phyloP scores from a whole-genome alignment of 768 basidiomycete genomes.

The Phlebiopsis flavidoalba region DNA sequence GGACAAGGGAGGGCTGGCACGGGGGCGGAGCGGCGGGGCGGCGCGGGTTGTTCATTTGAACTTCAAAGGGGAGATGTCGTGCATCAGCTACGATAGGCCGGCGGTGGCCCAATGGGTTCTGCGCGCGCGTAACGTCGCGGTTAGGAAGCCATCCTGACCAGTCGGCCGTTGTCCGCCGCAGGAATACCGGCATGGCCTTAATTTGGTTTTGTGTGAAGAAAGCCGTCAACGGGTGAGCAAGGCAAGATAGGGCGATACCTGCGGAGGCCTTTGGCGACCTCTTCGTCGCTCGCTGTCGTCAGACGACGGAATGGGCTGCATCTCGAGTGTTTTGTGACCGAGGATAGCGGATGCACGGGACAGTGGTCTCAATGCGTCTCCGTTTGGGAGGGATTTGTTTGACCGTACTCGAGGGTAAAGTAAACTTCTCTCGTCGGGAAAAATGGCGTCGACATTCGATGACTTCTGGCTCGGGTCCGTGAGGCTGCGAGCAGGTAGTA shows the following conservation, averaged over 20 bases:
- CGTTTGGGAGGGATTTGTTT: conserved; percentile 15
- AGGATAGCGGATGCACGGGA: neutral
- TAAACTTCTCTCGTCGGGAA: conserved; percentile 30
- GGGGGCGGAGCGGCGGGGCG: conserved; percentile 20
- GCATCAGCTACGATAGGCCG: conserved; percentile 44
- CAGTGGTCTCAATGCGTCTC: conserved; percentile 5
- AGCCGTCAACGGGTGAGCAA: conserved; percentile 13
- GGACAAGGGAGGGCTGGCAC: conserved; percentile 5
- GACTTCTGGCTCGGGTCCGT: conserved; percentile 25
- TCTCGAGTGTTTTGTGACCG: conserved; percentile 2
- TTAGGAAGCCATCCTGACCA: conserved; percentile 50
- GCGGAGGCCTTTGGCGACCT: conserved; percentile 11
- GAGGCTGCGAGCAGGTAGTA: neutral
- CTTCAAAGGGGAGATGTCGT: conserved; percentile 50
- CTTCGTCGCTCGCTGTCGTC: conserved; percentile 40
- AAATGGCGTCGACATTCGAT: conserved; percentile 43
- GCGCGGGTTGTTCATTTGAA: conserved; percentile 19
- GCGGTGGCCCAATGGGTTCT: conserved; percentile 17
- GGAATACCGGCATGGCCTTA: conserved; percentile 7
- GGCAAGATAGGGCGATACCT: conserved; percentile 12
- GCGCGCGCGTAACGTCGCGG: conserved; percentile 30
- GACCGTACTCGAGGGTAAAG: conserved; percentile 20
- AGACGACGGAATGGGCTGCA: conserved; percentile 30
- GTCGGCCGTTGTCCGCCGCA: conserved; percentile 39
- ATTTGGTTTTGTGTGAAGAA: conserved; percentile 7